These are phyloP conservation scores for Apiotrichum montevideense DNA, from an alignment of 1,284 basidiomycete genomes.

Conservation along the genomic window DNA sequence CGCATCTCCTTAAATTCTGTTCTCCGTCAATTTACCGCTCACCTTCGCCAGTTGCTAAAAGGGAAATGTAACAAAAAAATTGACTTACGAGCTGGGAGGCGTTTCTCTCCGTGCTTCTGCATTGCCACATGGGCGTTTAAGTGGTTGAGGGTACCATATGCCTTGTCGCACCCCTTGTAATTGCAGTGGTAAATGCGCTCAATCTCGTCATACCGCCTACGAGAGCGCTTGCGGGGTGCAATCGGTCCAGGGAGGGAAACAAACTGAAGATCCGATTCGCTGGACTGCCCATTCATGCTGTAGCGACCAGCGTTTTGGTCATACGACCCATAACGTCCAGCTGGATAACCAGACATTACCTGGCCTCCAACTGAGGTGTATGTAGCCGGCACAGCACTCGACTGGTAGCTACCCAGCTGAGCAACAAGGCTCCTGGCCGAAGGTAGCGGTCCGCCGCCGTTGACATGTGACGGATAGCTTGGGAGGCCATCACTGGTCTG, in stretches of 20 bases:
- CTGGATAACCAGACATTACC: constrained; percentile 5
- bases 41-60: neutral
- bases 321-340: constrained; percentile 27
- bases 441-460: constrained; percentile 23
- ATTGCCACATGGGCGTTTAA: constrained; percentile 55
- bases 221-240: constrained; percentile 41
- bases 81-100: constrained; percentile 50
- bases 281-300: neutral
- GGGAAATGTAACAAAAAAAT: neutral
- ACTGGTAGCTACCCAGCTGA: constrained; percentile 12
- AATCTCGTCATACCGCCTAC: constrained; percentile 52
- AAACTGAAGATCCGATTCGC: constrained; percentile 13
- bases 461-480: constrained; percentile 22
- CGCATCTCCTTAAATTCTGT: constrained; percentile 95
- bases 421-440: constrained; percentile 30
- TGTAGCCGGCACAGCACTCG: constrained; percentile 1
- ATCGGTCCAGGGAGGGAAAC: constrained; percentile 27
- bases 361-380: constrained; percentile 5
- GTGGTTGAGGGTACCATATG: constrained; percentile 53
- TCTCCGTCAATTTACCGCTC: neutral
- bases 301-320: constrained; percentile 16
- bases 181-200: constrained; percentile 53
- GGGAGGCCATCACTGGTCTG: constrained; percentile 41
- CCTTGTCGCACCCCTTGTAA: constrained; percentile 53
- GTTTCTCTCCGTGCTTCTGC: constrained; percentile 55